Evolutionary conservation across 2,329 filamentous ascomycete species (phyloP), one percentile per base, ranked within the genome.

Genomic region (Chrysoporthe cubensis): DNA sequence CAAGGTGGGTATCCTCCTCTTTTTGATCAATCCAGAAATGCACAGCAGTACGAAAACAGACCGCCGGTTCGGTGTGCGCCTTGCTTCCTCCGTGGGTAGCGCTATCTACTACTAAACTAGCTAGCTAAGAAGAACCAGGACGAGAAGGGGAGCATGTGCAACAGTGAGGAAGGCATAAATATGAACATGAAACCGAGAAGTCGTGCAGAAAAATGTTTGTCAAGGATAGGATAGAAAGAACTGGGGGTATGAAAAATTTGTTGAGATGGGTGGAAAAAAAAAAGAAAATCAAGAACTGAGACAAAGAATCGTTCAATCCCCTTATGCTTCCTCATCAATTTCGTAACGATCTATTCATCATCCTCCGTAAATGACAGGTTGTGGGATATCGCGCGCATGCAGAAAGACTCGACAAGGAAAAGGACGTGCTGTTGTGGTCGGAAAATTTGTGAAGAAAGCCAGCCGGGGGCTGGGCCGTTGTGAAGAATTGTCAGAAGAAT

Each of bases 1-100:
- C 21, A 50, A 50, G 54, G 26, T 65, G 64, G 67, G 67, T 67
- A 67, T 67, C 61, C 54, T 69, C 64, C 64, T 65, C 66, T 62
- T 68, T 64, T 61, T 61, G 46, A 44, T 26, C 21, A 34, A 40
- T 52, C 54, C 44, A n/a, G 52, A 62, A 37, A 56, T 13, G 46
- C 32, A 37, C 52, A 54, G 26, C 48, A 54, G 40, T 56, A 16
- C 62, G 57, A 63, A 43, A 13, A 13, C 50, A 54, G 21, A 54
- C 21, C 50, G 3, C 50, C 50, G 32, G 26, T 54, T 16, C 16
- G 48, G 21, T 61, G 62, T 67, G 65, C 65, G 65, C 57, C 67
- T 65, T 57, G 67, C 60, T 67, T 46, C 16, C 61, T 59, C 58
- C 64, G 43, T 62, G 26, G 11, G 21, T 21, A n/a, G 21, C 50